Evolutionary conservation across 2,329 filamentous ascomycete species (phyloP), one percentile per base, ranked within the genome.

Genomic region (Alternaria metachromatica): DNA sequence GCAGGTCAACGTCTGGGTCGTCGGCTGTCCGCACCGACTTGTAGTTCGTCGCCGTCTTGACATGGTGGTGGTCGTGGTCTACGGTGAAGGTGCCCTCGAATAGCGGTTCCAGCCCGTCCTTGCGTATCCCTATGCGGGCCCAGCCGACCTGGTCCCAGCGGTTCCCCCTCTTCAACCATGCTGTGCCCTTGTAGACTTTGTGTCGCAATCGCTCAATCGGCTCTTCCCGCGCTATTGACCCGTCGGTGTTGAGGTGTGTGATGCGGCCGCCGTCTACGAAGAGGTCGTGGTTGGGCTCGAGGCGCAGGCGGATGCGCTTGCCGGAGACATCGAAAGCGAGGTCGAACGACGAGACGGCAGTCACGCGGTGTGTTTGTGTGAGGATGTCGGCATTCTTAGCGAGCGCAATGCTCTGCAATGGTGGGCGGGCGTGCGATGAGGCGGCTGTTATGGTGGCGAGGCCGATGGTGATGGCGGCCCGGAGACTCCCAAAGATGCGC

Each of bases 241-340:
- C 96, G 78, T 97, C 89, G 11, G 85, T 78, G 58, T 86, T 89
- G 45, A 97, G 80, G 76, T 93, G 90, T 43, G 90, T 87, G 51
- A 99, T 84, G 55, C 87, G 87, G 9, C 94, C 91, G 72, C 91
- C 89, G 15, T 93, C 87, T 58, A 90, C 87, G 49, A 99, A 85
- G 62, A 98, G 89, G 80, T 98, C 93, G 82, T 97, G 89, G 78
- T 98, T 98, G 5, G 96, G 96, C 77, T 96, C 90, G 53, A 99
- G 86, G 59, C 88, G 87, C 56, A 99, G 86, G 69, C 93, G 92
- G 73, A 98, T 85, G 70, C 89, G 87, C 64, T 86, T 83, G 57
- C 87, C 85, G 64, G 87, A 83, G 37, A 97, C 83, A 61, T 88
- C 85, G 78, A 99, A 97, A 28, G 88, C 90, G 65, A 99, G 83